Evolutionary conservation across 2,329 filamentous ascomycete species (phyloP), one percentile per base, ranked within the genome.

Genomic region (Parascedosporium putredinis): DNA sequence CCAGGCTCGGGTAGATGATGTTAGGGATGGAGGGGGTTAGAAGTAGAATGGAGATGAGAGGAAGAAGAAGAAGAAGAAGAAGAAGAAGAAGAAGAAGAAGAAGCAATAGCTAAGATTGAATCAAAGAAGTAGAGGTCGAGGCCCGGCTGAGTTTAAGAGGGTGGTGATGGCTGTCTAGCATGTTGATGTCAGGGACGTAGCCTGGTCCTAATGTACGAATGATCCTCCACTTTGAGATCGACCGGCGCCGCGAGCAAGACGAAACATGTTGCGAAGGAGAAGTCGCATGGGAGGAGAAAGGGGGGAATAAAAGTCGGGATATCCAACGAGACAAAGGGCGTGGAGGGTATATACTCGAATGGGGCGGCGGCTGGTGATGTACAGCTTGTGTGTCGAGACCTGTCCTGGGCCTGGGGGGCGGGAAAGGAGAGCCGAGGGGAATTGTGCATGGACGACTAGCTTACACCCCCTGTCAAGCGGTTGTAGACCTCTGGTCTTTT

Each of bases 21-120:
- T 23, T n/a, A n/a, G n/a, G n/a, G n/a, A n/a, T n/a, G n/a, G n/a
- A n/a, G n/a, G n/a, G 23, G 25, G 29, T 31, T 46, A 45, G 42
- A 50, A 29, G 3, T 38, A 25, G 34, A 31, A 38, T 34, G 44
- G 27, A 22, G 40, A 48, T 31, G 51, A 58, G 31, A 43, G 42
- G 43, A 33, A 45, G 25, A 20, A 10, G 36, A 18, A 46, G 31
- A 23, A n/a, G 48, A 59, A 57, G 22, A 55, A 25, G 24, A 25
- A 54, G 47, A 45, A 23, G 18, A 47, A 44, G 40, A 45, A 52
- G 44, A 34, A 25, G 29, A 42, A 45, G 48, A 23, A 49, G 27
- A 34, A 46, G 33, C n/a, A 24, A 47, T 14, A 47, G 24, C 27
- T 31, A 12, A 31, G 27, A 31, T 31, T 31, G 27, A 31, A 31